Conservation (phyloP, 1,139 yeast species). For the Taiozyma sp. region DNA sequence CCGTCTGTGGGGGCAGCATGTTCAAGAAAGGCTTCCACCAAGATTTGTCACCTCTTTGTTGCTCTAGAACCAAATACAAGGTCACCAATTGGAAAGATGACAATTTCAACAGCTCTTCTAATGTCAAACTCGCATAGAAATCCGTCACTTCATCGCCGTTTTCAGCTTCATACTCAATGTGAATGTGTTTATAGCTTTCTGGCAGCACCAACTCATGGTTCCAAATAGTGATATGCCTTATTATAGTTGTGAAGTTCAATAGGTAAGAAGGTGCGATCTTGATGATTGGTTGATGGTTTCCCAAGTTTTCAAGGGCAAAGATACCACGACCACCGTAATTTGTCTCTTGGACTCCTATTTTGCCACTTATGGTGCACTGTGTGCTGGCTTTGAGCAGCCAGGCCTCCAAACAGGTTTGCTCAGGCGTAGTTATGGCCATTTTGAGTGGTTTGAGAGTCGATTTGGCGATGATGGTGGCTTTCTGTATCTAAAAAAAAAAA, state of each 20-base stretch:
- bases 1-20: constrained; percentile 48
- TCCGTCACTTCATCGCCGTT: constrained; percentile 26
- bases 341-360: constrained; percentile 27
- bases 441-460: not conserved
- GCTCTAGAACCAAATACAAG: constrained; percentile 14
- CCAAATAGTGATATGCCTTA: constrained; percentile 35
- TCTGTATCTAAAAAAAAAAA: not conserved
- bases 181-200: constrained; percentile 18
- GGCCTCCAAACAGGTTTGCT: not conserved
- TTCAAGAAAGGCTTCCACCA: constrained; percentile 65
- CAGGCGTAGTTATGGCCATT: not conserved
- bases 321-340: constrained; percentile 62
- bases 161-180: constrained; percentile 18
- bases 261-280: constrained; percentile 56
- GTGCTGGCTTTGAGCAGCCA: not conserved
- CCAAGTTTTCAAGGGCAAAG: constrained; percentile 34
- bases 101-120: constrained; percentile 20
- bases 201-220: constrained; percentile 25
- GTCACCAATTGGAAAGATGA: constrained; percentile 29
- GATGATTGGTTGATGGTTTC: constrained; percentile 40
- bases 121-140: constrained; percentile 23
- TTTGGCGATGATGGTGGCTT: no score
- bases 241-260: constrained; percentile 56
- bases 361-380: constrained; percentile 6
- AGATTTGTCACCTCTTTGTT: constrained; percentile 28